Percentiles rank a stretch among this genome's conserved stretches.
phyloP scores from a whole-genome alignment of 1,284 basidiomycete species.

The Phenoliferia sp. region DNA sequence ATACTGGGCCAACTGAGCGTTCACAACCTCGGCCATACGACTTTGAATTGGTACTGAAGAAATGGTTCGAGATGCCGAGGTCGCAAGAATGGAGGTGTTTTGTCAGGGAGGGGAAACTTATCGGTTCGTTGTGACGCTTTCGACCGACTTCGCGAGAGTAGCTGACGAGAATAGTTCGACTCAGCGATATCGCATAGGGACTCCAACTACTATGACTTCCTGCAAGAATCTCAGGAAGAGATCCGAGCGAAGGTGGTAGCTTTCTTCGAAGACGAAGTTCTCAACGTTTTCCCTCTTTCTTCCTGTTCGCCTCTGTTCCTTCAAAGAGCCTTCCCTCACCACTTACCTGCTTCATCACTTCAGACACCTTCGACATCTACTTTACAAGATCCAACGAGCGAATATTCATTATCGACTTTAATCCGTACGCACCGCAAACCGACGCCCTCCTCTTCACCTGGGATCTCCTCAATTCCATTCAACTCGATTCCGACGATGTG shows the following conservation, averaged over 20 bases:
- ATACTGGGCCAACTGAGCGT: not conserved
- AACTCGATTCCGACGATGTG: conserved; percentile 39
- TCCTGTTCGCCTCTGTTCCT: conserved; percentile 57
- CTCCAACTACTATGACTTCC: conserved; percentile 79
- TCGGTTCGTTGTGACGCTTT: conserved; percentile 52
- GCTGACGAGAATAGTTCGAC: not conserved
- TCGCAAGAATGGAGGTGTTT: conserved; percentile 84
- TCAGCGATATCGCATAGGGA: conserved; percentile 86
- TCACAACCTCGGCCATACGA: conserved; percentile 46
- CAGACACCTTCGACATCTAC: conserved; percentile 82
- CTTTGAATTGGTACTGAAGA: conserved; percentile 83
- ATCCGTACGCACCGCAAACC: conserved; percentile 77
- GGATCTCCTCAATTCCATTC: conserved; percentile 57
- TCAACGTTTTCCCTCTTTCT: conserved; percentile 55
- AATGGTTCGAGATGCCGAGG: conserved; percentile 81
- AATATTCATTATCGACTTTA: conserved; percentile 83
- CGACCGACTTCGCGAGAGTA: not conserved
- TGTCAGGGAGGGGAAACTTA: conserved; percentile 60
- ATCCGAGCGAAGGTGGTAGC: conserved; percentile 54
- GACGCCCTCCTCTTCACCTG: conserved; percentile 83
- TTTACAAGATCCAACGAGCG: conserved; percentile 70
- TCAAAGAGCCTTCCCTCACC: not conserved
- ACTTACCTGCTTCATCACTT: not conserved
- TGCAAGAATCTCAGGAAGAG: conserved; percentile 59
- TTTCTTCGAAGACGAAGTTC: conserved; percentile 68